Evolutionary conservation across 1,284 basidiomycete genomes (phyloP).

Genomic region (Puccinia hordei): DNA sequence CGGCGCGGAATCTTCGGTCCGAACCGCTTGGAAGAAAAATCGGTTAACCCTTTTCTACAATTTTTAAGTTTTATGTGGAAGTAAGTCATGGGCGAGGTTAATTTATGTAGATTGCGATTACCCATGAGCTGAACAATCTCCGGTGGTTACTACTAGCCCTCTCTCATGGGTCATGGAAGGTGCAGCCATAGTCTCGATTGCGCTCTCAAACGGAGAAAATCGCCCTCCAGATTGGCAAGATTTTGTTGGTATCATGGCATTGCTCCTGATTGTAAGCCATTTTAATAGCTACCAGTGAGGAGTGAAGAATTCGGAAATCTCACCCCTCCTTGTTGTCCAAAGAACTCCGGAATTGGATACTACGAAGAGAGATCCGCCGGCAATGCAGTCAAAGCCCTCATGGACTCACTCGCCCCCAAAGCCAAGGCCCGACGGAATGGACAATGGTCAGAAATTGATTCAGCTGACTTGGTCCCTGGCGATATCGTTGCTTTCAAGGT

Average conservation of each 20-base stretch:
- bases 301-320: background rate
- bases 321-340: background rate
- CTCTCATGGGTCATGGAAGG: constrained; percentile 99
- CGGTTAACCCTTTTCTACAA: constrained; percentile 82
- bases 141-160: constrained; percentile 61
- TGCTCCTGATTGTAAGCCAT: constrained; percentile 70
- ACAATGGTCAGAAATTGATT: constrained; percentile 80
- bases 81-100: too few relatives aligned
- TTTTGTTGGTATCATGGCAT: constrained; percentile 91
- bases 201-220: constrained; percentile 85
- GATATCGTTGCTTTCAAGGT: constrained; percentile 96
- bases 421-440: constrained; percentile 85
- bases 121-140: too few relatives aligned
- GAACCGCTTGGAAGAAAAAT: constrained; percentile 89
- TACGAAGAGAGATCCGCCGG: constrained; percentile 96
- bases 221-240: constrained; percentile 92
- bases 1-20: constrained; percentile 91
- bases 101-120: too few relatives aligned
- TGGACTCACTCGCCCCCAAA: constrained; percentile 98
- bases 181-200: constrained; percentile 93
- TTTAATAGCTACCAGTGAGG: too few relatives aligned
- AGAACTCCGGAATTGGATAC: constrained; percentile 94
- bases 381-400: constrained; percentile 97
- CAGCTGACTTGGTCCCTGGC: constrained; percentile 79
- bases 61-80: constrained; percentile 51